Conservation (phyloP, 2,329 filamentous ascomycete species). For the Ascochyta fabae region DNA sequence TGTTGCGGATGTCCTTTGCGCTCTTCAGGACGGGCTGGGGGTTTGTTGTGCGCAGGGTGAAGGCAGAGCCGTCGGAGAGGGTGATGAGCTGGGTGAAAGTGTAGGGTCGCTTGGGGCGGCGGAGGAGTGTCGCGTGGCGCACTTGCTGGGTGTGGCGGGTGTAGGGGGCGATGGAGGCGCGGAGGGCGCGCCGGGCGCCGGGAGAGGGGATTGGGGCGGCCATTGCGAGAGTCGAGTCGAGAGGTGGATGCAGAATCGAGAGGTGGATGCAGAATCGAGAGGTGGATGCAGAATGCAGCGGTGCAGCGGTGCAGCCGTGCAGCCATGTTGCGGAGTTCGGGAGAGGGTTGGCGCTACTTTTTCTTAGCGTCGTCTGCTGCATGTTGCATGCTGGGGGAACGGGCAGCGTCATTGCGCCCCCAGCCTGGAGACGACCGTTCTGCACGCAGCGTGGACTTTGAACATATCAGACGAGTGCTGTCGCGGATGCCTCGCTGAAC, state of each 20-base stretch:
- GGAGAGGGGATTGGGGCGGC: constrained; percentile 41
- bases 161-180: constrained; percentile 32
- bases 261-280: background rate
- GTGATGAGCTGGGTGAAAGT: constrained; percentile 97
- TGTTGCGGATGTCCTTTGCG: constrained; percentile 87
- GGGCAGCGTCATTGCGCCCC: constrained; percentile 7
- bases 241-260: background rate
- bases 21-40: constrained; percentile 67
- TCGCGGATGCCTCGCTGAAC: constrained; percentile 3
- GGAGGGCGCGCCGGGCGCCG: constrained; percentile 41
- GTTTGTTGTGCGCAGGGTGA: constrained; percentile 77
- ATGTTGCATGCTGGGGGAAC: background rate
- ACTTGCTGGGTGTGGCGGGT: constrained; percentile 57
- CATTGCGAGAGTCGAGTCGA: constrained; percentile 31
- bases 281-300: background rate
- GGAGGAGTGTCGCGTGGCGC: constrained; percentile 83
- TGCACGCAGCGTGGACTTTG: too few species aligned
- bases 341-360: constrained; percentile 15
- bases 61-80: constrained; percentile 88
- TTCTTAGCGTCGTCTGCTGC: constrained; percentile 4
- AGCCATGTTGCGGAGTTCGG: constrained; percentile 29
- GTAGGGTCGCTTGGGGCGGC: constrained; percentile 89
- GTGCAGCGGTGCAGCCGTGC: too few species aligned
- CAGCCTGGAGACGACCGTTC: background rate
- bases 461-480: background rate